Base-by-base conservation (phyloP, 2,329 filamentous ascomycete genomes). In the Periconia sp. region DNA sequence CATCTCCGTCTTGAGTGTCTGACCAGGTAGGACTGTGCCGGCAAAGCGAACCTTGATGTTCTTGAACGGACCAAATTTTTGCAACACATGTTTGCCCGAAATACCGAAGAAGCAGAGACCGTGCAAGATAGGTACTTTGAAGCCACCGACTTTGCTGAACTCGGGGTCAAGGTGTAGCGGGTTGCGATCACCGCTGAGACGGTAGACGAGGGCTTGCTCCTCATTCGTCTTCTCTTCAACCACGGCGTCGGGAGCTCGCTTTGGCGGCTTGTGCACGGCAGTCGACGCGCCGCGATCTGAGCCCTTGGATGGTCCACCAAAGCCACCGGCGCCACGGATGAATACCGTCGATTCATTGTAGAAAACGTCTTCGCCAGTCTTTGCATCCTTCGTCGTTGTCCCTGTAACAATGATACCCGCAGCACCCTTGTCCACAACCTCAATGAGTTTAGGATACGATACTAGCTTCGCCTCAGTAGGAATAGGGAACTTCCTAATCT, bases 261-360 rank as follows among this genome's bases (percentile, higher is more conserved):
- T 76, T 1, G 94, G 94, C 18, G 88, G 82, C 69, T 83, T 83
- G 76, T 97, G 92, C 18, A 85, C 76, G 2, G 88, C 86, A 3
- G 89, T 95, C 31, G 88, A 84, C 12, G 87, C 84, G 46, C 92
- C 92, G 42, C 94, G 83, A 62, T 95, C 87, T 13, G 73, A 65
- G 18, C 86, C 84, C 75, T 92, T 92, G 72, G 83, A 85, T 40
- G 85, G 81, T 7, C 94, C 94, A 42, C 87, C 91, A 63, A 97
- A 97, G 41, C 92, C 91, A 54, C 94, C 94, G 45, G 86, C 87
- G 35, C 92, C 92, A 45, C 92, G 86, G 54, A 99, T 84, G 78
- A 99, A 96, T 56, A 92, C 83, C n/a, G 88, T 92, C 52, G 83
- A 84, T 73, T 99, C 94, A 74, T 96, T 97, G 80, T 97, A 97